Base-by-base conservation (phyloP, 768 basidiomycete species). In the Termitomyces sp. region DNA sequence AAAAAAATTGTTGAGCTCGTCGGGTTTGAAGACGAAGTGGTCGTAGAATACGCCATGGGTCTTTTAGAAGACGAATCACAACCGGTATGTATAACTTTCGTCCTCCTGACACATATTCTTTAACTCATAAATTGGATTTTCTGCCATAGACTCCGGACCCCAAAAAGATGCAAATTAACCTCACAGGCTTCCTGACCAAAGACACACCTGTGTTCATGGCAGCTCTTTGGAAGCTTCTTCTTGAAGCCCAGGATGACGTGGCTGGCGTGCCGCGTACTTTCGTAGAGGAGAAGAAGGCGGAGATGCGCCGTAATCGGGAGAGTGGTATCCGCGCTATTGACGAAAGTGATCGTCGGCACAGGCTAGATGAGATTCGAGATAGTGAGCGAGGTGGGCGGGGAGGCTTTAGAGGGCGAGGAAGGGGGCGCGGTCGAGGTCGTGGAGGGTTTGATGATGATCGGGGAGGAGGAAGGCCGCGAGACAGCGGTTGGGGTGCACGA, bases 41-140 rank as follows among this genome's bases (percentile, higher is more conserved):
- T 98, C 44, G 87, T 98, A 32, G 96, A 98, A 69, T 98, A 97
- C 69, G 93, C 94, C 18, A 93, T 94, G 86, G 93, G 93, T 18
- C 79, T 98, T 20, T 76, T 99, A 5, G 97, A 99, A 69, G 93
- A 97, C 66, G 79, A 85, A 50, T 80, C 83, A 16, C 83, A 89
- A 63, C 88, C 91, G n/a, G 95, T 96, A 62, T 64, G 88, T 71
- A 50, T 48, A 16, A 18, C 53, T 18, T 26, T 13, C 12, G 10
- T 26, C 12, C 54, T 0, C 32, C 49, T 50, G 55, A 9, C 26
- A 41, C 52, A 47, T 18, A 44, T 5, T 38, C 14, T 12, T 44
- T 56, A 8, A 28, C 5, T 41, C 20, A 35, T 14, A 28, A 13
- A 46, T 26, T 47, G 26, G 43, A 8, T 13, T 30, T 7, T 18